Evolutionary conservation across 2,329 filamentous ascomycete species (phyloP).

Genomic region (Calonectria fujianensis): DNA sequence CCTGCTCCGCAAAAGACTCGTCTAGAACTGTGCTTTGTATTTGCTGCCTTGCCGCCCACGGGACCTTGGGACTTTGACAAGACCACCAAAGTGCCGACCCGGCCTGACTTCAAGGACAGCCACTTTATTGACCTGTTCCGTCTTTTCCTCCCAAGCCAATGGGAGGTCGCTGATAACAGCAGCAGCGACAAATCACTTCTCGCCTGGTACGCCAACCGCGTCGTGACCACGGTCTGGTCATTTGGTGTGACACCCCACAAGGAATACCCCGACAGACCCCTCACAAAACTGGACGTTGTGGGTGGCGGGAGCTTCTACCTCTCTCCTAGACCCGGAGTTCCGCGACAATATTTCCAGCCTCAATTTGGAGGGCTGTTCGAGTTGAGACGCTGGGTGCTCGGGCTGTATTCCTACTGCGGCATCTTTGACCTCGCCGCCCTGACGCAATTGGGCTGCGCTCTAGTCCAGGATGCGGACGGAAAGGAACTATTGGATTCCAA

Average conservation of each 20-base stretch:
- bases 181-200: not conserved
- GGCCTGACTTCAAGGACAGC: constrained; percentile 4
- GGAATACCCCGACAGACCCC: not conserved
- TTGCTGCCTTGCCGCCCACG: not conserved
- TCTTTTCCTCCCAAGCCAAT: not conserved
- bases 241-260: not conserved
- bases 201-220: constrained; percentile 1
- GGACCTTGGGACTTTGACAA: constrained; percentile 2
- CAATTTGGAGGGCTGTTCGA: constrained; percentile 1
- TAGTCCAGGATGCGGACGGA: not conserved
- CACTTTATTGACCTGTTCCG: not conserved
- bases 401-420: constrained; percentile 2
- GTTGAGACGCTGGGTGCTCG: not conserved
- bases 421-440: not conserved
- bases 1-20: not conserved
- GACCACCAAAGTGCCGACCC: not conserved
- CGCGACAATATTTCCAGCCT: not conserved
- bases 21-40: not conserved
- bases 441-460: not conserved
- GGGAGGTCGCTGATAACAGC: not conserved
- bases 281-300: not conserved
- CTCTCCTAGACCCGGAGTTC: not conserved
- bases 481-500: constrained; percentile 5
- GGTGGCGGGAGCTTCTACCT: not conserved
- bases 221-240: constrained; percentile 10